Conservation (phyloP, 441 rosid species). For the Mallotus repandus region DNA sequence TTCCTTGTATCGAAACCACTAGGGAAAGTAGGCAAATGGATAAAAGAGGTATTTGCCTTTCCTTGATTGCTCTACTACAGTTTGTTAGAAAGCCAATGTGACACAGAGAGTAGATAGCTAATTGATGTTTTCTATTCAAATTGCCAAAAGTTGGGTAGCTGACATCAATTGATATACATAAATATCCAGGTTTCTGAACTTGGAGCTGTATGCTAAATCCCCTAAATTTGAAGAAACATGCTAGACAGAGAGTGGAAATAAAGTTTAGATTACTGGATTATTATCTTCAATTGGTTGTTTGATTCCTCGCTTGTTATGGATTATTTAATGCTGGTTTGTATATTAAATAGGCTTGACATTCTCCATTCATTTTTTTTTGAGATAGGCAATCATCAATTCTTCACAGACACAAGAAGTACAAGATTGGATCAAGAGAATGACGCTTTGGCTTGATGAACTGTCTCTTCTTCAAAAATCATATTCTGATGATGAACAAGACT, state of each 20-base stretch:
- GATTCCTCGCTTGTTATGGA: not conserved
- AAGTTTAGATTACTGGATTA: not conserved
- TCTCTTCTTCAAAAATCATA: constrained; percentile 58
- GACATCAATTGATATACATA: not conserved
- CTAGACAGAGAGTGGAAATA: not conserved
- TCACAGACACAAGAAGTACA: constrained; percentile 49
- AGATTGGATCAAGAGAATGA: constrained; percentile 50
- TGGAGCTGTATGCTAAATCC: not conserved
- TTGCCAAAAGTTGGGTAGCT: not conserved
- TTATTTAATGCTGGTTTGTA: not conserved
- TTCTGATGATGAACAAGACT: constrained; percentile 39
- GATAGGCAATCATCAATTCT: constrained; percentile 54
- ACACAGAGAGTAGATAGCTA: not conserved
- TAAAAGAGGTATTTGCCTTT: constrained; percentile 57
- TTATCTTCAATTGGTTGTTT: not conserved
- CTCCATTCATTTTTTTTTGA: constrained; percentile 27
- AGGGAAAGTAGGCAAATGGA: constrained; percentile 64
- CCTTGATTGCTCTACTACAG: constrained; percentile 6
- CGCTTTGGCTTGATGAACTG: constrained; percentile 63
- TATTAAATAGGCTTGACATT: constrained; percentile 15
- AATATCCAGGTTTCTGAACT: not conserved
- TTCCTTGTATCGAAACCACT: constrained; percentile 69
- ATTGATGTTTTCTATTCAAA: not conserved
- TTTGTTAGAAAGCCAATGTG: constrained; percentile 8
- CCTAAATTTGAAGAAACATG: constrained; percentile 7